Evolutionary conservation across 2,329 filamentous ascomycete species (phyloP).

Genomic region (Lasiodiplodia sp.): DNA sequence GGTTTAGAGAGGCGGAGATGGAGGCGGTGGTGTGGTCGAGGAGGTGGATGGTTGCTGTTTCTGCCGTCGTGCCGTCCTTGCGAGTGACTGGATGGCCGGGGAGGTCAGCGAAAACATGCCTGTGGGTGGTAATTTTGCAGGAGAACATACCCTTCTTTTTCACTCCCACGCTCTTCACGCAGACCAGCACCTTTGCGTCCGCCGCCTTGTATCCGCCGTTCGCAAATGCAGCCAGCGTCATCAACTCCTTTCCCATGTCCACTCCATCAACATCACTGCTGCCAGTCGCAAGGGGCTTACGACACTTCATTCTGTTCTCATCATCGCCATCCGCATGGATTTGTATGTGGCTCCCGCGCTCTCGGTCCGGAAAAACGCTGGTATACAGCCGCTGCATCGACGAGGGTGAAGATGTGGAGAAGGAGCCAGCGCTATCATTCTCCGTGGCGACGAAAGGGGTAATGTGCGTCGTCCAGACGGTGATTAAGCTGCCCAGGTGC

Average conservation of each 20-base stretch:
- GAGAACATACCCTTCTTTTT: slow-evolving; percentile 54
- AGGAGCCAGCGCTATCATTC: slow-evolving; percentile 42
- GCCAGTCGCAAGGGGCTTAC: slow-evolving; percentile 31
- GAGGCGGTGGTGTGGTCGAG: slow-evolving; percentile 63
- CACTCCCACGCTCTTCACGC: slow-evolving; percentile 64
- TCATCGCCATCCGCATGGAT: slow-evolving; percentile 51
- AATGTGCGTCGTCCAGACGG: slow-evolving; percentile 65
- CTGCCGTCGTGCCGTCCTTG: slow-evolving; percentile 54
- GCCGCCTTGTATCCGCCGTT: slow-evolving; percentile 62
- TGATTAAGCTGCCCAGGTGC: slow-evolving; percentile 62
- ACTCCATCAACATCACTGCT: slow-evolving; percentile 41
- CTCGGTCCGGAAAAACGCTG: slow-evolving; percentile 65
- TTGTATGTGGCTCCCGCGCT: slow-evolving; percentile 62
- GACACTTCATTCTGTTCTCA: slow-evolving; percentile 57
- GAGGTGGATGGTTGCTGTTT: slow-evolving; percentile 59
- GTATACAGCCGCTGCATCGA: slow-evolving; percentile 58
- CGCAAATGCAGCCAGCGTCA: slow-evolving; percentile 64
- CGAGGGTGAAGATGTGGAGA: slow-evolving; percentile 39
- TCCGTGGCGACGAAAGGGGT: slow-evolving; percentile 49
- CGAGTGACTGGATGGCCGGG: slow-evolving; percentile 49
- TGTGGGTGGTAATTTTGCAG: too few relatives aligned
- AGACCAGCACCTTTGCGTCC: slow-evolving; percentile 62
- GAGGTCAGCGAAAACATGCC: not conserved
- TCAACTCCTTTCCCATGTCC: slow-evolving; percentile 49
- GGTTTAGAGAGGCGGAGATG: slow-evolving; percentile 56